Evolutionary conservation across 2,329 filamentous ascomycete species (phyloP), one percentile per base, ranked within the genome.

Genomic region (Cladophialophora exuberans): DNA sequence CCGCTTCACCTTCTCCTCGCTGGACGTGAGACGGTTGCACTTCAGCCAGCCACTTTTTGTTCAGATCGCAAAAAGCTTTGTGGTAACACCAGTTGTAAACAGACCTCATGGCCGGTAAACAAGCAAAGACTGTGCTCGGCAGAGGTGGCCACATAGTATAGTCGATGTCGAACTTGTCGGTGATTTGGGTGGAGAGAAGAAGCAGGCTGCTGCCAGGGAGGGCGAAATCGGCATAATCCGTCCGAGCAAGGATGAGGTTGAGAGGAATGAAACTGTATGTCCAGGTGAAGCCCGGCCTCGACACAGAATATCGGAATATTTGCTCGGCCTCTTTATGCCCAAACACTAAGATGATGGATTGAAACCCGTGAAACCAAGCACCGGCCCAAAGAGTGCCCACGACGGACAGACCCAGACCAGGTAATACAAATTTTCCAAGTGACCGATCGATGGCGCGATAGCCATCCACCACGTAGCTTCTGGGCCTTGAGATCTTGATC

Each of bases 401-500:
- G 18, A 62, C 44, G 3, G 74, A 75, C 46, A 75, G 72, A 3
- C 88, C 79, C 39, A 84, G 80, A 2, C 86, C 78, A 4, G 94
- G 83, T 3, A 92, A 70, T 18, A 87, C 77, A 9, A 90, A 76
- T 28, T 70, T 79, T 60, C 73, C 83, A 68, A 77, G 85, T 70
- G 74, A 67, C 31, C 76, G 74, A 64, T 87, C 80, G 7, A 89
- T 60, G 13, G 75, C 70, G 46, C 87, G 83, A 57, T 86, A 81
- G 0, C 86, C 65, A 49, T 87, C 82, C 23, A 97, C 84, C 18
- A 94, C 72, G 18, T 83, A 76, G 66, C 92, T 91, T 65, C 81
- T 83, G 11, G 89, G 88, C 44, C 92, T 85, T 46, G 87, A 82
- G 23, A 97, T 78, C 48, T 82, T 76, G 65, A 97, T 96, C 62